Evolutionary conservation across 2,329 filamentous ascomycete species (phyloP), one percentile per base, ranked within the genome.

Genomic region (Chalaropsis ovoidea): DNA sequence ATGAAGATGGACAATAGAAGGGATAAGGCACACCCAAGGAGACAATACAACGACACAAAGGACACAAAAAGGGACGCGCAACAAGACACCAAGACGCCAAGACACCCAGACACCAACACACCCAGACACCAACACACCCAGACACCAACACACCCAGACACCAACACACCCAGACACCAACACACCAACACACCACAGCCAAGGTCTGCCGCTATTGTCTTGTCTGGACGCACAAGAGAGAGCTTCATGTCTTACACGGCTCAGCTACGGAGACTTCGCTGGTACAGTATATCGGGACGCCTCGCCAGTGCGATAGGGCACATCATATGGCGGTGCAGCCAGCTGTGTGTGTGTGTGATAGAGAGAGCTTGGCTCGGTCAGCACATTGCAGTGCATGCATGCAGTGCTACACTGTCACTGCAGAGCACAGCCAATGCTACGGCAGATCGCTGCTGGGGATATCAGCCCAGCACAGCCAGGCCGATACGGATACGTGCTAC

Each of bases 241-340:
- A 31, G 24, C 22, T 2, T 31, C 22, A n/a, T 56, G 52, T 27
- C 27, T 31, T 22, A 56, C 52, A 56, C 27, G 27, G 52, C 52
- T 56, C 52, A 56, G 52, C 52, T 56, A 24, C 52, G 27, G 52
- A 15, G 52, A 17, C 24, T 56, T 56, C 11, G 13, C 52, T 56
- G 47, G 11, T 52, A 52, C 47, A 10, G n/a, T 13, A 31, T 11
- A 17, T 22, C 22, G 52, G 27, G 22, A 8, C 13, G 22, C 52
- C 52, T 56, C 19, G 27, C 22, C 11, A 17, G 52, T 56, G 15
- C 45, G n/a, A 49, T 17, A 19, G 45, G n/a, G 45, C 45, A 49
- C n/a, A 49, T 49, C 6, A 6, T 11, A 11, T 8, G 13, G 22
- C 13, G n/a, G 45, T 24, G 10, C 45, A 49, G 45, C n/a, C 11